phyloP scores from a whole-genome alignment of 495 filamentous ascomycete species.

The Aspergillus asperescens region DNA sequence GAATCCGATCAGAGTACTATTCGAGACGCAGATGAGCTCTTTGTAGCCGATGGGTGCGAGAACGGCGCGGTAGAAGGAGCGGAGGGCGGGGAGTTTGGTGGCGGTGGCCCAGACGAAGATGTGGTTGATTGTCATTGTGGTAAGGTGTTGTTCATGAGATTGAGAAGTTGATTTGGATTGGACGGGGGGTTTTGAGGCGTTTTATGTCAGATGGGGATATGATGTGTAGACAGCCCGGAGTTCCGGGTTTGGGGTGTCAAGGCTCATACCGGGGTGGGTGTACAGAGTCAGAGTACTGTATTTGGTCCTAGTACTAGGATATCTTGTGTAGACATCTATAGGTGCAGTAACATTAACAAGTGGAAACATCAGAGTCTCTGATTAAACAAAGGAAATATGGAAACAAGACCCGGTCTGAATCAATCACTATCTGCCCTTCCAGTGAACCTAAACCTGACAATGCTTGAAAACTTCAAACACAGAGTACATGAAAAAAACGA shows the following conservation, averaged over 20 bases:
- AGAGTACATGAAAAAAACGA: slow-evolving; percentile 12
- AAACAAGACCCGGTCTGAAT: background rate
- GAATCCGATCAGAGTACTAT: slow-evolving; percentile 8
- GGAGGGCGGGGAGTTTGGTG: background rate
- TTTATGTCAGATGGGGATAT: background rate
- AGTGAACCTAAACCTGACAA: background rate
- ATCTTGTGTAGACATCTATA: background rate
- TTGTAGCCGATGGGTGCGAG: slow-evolving; percentile 12
- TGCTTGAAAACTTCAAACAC: background rate
- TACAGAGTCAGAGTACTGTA: no score
- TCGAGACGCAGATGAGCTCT: slow-evolving; percentile 9
- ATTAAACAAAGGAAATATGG: background rate
- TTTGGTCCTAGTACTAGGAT: no score
- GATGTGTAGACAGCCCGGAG: background rate
- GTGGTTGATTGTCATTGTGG: slow-evolving; percentile 15
- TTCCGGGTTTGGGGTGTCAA: background rate
- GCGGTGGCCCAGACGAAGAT: slow-evolving; percentile 11
- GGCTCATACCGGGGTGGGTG: background rate
- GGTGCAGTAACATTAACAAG: background rate
- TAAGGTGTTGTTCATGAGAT: background rate
- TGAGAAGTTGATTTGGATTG: no score
- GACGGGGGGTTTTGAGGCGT: no score
- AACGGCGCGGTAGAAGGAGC: slow-evolving; percentile 5
- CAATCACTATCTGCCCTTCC: background rate
- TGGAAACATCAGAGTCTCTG: background rate